Conservation (phyloP, 305 asterid genomes). For the Fraxinus paxiana region DNA sequence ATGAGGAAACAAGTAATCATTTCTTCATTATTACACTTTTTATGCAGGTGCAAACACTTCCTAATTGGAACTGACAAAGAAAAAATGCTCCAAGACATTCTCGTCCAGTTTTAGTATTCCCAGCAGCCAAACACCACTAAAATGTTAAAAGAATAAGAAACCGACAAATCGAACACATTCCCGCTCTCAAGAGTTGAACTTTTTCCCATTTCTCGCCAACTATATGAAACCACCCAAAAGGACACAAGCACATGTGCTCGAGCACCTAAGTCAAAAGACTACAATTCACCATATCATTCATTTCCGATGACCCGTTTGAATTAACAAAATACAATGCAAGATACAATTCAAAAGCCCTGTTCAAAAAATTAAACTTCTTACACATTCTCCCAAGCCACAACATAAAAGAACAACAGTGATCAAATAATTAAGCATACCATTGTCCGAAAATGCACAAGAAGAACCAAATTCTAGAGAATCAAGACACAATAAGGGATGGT, state of each 20-base stretch:
- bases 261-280: neutral
- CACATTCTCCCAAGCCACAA: neutral
- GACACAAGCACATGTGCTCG: neutral
- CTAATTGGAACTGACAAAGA: neutral
- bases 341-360: neutral
- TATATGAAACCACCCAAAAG: neutral
- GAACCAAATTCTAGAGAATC: neutral
- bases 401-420: neutral
- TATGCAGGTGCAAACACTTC: neutral
- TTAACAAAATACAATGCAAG: neutral
- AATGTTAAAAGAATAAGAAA: neutral
- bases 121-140: neutral
- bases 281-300: neutral
- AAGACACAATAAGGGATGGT: neutral
- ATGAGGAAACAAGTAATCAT: neutral
- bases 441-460: neutral
- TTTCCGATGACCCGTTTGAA: neutral
- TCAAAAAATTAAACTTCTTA: neutral
- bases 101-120: neutral
- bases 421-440: neutral
- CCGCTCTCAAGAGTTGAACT: neutral
- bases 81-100: neutral
- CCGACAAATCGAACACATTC: neutral
- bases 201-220: neutral
- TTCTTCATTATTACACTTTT: neutral